These are phyloP conservation scores for Kluyveromyces aestuarii DNA, from an alignment of 805 yeast species.

Conservation along the genomic window DNA sequence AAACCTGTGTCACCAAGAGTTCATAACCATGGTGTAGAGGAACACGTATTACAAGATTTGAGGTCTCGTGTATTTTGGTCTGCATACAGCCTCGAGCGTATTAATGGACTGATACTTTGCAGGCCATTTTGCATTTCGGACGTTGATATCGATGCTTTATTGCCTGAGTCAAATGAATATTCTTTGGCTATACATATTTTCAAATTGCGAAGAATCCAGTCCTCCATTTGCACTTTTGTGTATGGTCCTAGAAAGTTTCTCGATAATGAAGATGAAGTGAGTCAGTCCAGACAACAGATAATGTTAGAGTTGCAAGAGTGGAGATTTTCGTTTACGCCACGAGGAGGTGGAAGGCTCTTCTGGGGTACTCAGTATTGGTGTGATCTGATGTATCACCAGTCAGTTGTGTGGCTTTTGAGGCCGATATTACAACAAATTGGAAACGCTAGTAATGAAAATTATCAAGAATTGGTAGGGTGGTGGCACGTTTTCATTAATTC, in stretches of 20 bases:
- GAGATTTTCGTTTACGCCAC: slow-evolving; percentile 23
- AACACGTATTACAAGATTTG: slow-evolving; percentile 9
- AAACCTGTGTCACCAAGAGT: slow-evolving; percentile 13
- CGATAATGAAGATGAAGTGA: slow-evolving; percentile 18
- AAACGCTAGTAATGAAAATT: slow-evolving; percentile 6
- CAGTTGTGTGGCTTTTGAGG: slow-evolving; percentile 24
- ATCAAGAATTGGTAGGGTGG: slow-evolving; percentile 20
- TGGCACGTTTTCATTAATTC: slow-evolving; percentile 27
- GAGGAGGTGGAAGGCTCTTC: slow-evolving; percentile 15
- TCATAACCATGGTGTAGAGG: slow-evolving; percentile 3
- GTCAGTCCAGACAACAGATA: slow-evolving; percentile 23
- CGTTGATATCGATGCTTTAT: slow-evolving; percentile 27
- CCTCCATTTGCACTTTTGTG: slow-evolving; percentile 28
- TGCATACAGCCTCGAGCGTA: slow-evolving; percentile 30
- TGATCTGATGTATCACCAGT: slow-evolving; percentile 27
- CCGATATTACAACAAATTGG: slow-evolving; percentile 22
- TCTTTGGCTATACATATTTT: slow-evolving; percentile 24
- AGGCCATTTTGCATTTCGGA: slow-evolving; percentile 32
- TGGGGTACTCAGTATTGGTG: slow-evolving; percentile 28
- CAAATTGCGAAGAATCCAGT: slow-evolving; percentile 26
- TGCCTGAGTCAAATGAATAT: slow-evolving; percentile 16
- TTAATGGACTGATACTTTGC: slow-evolving; percentile 28
- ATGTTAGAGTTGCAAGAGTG: slow-evolving; percentile 28
- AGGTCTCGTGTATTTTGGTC: slow-evolving; percentile 29
- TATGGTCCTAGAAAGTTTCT: slow-evolving; percentile 21